These are phyloP conservation scores for Ogataea zsoltii DNA, from an alignment of 805 yeast genomes.

Conservation along the genomic window DNA sequence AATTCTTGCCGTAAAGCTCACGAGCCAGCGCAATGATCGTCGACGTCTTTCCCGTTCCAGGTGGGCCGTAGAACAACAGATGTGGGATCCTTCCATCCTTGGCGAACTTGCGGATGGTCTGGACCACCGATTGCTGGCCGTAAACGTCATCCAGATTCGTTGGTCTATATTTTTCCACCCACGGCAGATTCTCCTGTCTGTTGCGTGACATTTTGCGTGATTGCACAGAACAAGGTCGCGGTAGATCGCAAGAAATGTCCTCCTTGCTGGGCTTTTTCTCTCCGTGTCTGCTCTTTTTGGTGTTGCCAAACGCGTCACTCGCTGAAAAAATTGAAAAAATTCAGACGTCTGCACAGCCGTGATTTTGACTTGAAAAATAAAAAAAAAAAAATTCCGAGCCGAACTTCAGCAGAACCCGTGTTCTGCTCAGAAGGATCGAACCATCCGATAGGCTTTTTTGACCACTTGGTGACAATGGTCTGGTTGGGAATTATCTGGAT, in stretches of 20 bases:
- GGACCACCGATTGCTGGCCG: constrained; percentile 86
- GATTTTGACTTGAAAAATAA: neutral
- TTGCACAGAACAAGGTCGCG: too few species aligned
- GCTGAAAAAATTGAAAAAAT: neutral
- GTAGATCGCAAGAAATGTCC: too few species aligned
- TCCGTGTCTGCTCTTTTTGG: neutral
- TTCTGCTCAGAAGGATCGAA: neutral
- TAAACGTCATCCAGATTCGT: constrained; percentile 77
- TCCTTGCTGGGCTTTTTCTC: too few species aligned
- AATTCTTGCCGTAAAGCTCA: constrained; percentile 80
- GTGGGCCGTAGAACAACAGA: constrained; percentile 90
- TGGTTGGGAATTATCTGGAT: neutral
- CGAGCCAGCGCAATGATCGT: constrained; percentile 84
- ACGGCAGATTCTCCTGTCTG: constrained; percentile 54
- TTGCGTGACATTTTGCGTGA: neutral
- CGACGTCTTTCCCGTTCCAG: constrained; percentile 92
- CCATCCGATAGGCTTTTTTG: neutral
- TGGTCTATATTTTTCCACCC: constrained; percentile 98
- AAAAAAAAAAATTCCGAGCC: too few species aligned
- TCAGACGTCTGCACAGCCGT: neutral
- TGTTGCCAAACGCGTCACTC: neutral
- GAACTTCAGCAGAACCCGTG: constrained; percentile 1
- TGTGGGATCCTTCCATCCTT: constrained; percentile 86
- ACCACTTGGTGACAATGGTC: neutral
- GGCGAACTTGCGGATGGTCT: constrained; percentile 82